These are phyloP conservation scores for Psidium guajava DNA, from an alignment of 345 rosid genomes.

Conservation along the genomic window DNA sequence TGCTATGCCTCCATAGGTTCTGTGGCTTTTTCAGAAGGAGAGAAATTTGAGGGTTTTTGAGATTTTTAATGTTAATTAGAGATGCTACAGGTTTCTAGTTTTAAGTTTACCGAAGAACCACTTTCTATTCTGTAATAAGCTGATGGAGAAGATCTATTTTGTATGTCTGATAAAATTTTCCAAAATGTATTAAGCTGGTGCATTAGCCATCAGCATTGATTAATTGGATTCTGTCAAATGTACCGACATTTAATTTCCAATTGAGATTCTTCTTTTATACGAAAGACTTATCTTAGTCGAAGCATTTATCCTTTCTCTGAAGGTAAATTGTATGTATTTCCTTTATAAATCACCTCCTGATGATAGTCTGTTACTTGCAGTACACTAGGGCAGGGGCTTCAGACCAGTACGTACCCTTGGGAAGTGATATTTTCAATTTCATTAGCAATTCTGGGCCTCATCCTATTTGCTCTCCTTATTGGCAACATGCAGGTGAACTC, in stretches of 20 bases:
- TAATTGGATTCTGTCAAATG: background rate
- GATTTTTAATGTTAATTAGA: background rate
- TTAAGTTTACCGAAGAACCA: background rate
- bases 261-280: background rate
- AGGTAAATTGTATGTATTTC: background rate
- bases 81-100: background rate
- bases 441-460: conserved; percentile 78
- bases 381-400: conserved; percentile 94
- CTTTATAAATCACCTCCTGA: background rate
- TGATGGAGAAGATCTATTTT: background rate
- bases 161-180: background rate
- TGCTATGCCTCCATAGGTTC: background rate
- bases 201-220: background rate
- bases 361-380: conserved; percentile 29
- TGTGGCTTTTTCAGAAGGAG: background rate
- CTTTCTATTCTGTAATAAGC: background rate
- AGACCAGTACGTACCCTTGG: conserved; percentile 81
- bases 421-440: conserved; percentile 82
- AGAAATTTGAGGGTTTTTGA: background rate
- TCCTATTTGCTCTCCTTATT: conserved; percentile 91
- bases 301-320: background rate
- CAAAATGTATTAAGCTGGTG: background rate
- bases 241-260: background rate
- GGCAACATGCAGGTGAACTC: conserved; percentile 95
- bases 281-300: background rate